phyloP scores from a whole-genome alignment of 106 monocot genomes.

The Dioscorea dumetorum region DNA sequence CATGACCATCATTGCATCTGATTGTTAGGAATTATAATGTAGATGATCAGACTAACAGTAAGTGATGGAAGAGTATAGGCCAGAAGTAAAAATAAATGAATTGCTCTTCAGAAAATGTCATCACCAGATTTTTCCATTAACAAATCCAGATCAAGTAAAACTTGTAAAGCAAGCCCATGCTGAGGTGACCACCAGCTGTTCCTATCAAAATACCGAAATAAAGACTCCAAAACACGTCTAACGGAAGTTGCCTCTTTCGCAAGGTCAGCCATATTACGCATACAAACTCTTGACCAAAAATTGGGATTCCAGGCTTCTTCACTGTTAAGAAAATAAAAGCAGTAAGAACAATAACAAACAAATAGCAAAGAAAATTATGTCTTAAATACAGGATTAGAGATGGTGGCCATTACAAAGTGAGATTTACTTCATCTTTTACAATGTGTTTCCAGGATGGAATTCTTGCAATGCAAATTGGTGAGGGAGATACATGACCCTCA shows the following conservation, averaged over 20 bases:
- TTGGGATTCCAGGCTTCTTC: slow-evolving; percentile 60
- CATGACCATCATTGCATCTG: neutral
- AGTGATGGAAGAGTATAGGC: neutral
- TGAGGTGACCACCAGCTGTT: slow-evolving; percentile 59
- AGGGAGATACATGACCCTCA: slow-evolving; percentile 50
- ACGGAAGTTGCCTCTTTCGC: slow-evolving; percentile 89
- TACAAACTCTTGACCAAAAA: slow-evolving; percentile 88
- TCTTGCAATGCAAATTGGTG: slow-evolving; percentile 23
- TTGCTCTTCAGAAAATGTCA: neutral
- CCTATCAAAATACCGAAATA: slow-evolving; percentile 83
- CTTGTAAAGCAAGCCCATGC: slow-evolving; percentile 57
- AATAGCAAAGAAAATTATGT: neutral
- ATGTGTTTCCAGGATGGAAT: slow-evolving; percentile 78
- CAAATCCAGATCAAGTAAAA: slow-evolving; percentile 63
- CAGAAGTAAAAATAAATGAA: neutral
- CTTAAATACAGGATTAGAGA: slow-evolving; percentile 28
- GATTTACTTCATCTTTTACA: slow-evolving; percentile 48
- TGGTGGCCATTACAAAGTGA: slow-evolving; percentile 25
- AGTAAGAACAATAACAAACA: slow-evolving; percentile 1
- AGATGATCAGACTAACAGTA: no score
- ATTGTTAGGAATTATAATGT: neutral
- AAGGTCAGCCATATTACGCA: slow-evolving; percentile 83
- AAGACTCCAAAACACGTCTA: slow-evolving; percentile 67
- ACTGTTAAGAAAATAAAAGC: slow-evolving; percentile 16
- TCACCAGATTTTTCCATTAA: slow-evolving; percentile 77